Base-by-base conservation (phyloP, 2,329 filamentous ascomycete species). In the Calonectria pteridis region DNA sequence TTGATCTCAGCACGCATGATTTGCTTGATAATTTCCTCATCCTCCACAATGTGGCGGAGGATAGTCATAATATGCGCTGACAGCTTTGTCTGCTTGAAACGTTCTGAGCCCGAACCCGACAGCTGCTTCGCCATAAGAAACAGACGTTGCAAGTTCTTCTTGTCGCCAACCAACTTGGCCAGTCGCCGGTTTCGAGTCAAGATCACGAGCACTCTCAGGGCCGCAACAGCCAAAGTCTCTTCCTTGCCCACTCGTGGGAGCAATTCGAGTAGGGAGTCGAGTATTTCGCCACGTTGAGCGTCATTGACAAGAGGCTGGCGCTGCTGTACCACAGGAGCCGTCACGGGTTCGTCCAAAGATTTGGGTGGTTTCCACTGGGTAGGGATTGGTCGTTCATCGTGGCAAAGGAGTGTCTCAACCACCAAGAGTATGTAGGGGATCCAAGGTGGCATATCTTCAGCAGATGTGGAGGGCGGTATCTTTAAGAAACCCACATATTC, bases 111-210 rank as follows among this genome's bases (percentile, higher is more conserved):
- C 35, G 92, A 90, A 31, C 94, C 94, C 26, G 95, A 93, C 73
- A 98, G 91, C 83, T 98, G 96, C 83, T 97, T 98, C 71, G 96
- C 92, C 94, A 98, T 98, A 66, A 98, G 91, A 84, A 99, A 98
- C 28, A 99, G 88, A 33, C 95, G 91, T 81, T 97, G 94, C 63
- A 99, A 88, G 79, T 98, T 97, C 82, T 93, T 94, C 86, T 95
- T 98, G 82, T 98, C 94, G 6, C 95, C 94, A 59, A 98, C 89
- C 55, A 90, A 88, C 76, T 92, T 90, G 2, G 97, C 96, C 74
- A 97, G 89, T 18, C 91, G 88, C 65, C 95, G 93, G 73, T 92
- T 91, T 28, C 97, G 92, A 1, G 97, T 98, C 35, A 99, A 87
- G 74, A 98, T 95, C 35, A 98, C 94, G 40, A 99, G 86, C 16